Evolutionary conservation across 1,284 basidiomycete genomes (phyloP).

Genomic region (Rhizoctonia solani): DNA sequence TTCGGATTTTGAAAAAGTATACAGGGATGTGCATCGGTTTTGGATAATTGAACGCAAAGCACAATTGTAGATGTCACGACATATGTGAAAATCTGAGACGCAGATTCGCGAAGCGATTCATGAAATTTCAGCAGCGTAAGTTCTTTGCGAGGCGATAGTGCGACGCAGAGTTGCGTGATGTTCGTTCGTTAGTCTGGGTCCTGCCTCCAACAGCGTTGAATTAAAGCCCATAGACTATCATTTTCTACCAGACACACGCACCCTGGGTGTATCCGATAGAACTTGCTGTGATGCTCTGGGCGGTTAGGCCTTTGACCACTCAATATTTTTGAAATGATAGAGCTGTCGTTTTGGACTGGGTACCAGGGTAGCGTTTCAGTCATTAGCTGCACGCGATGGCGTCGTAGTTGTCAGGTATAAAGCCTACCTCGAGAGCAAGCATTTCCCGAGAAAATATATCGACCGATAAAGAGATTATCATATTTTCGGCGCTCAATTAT

Average conservation of each 20-base stretch:
- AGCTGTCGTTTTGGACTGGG: constrained; percentile 5
- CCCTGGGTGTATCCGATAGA: neutral
- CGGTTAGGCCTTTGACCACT: neutral
- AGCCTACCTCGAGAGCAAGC: constrained; percentile 10
- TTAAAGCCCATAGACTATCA: neutral
- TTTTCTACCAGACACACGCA: neutral
- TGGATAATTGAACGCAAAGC: too few relatives aligned
- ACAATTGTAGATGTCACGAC: too few relatives aligned
- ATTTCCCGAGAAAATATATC: constrained; percentile 14
- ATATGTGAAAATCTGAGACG: too few relatives aligned
- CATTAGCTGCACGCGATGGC: neutral
- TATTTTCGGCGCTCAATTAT: constrained; percentile 6
- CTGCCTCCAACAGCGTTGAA: neutral
- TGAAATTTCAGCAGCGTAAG: too few relatives aligned
- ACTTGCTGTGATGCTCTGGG: neutral
- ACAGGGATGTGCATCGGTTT: too few relatives aligned
- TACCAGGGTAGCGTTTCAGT: neutral
- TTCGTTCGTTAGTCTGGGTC: neutral
- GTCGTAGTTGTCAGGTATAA: too few relatives aligned
- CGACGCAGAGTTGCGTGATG: neutral
- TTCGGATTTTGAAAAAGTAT: too few relatives aligned
- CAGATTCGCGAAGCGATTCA: too few relatives aligned
- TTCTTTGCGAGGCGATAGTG: neutral
- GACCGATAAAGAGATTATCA: constrained; percentile 2
- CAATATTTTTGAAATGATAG: neutral